Evolutionary conservation across 2,329 filamentous ascomycete genomes (phyloP).

Genomic region (Xylaria polymorpha): DNA sequence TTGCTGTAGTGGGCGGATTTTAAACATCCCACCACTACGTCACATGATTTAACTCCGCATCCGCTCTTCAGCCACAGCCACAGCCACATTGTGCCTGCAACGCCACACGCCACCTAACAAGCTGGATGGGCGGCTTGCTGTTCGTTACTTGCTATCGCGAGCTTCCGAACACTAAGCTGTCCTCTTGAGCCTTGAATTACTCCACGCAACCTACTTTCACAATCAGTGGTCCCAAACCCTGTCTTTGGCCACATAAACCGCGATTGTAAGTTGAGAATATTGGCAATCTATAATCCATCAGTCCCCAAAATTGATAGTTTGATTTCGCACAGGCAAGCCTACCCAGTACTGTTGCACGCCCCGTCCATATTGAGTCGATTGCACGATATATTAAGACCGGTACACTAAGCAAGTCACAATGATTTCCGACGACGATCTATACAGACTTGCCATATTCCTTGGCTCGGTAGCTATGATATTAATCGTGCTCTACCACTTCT

Average conservation of each 20-base stretch:
- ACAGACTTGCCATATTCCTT: conserved; percentile 91
- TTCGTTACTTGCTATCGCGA: conserved; percentile 1
- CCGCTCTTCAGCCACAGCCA: conserved; percentile 36
- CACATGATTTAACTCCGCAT: conserved; percentile 37
- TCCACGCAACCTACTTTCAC: conserved; percentile 17
- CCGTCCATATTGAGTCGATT: conserved; percentile 34
- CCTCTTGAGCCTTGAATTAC: conserved; percentile 38
- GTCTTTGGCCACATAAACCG: conserved; percentile 23
- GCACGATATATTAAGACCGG: conserved; percentile 25
- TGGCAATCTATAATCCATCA: not conserved
- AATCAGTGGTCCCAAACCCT: conserved; percentile 23
- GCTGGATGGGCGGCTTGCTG: not conserved
- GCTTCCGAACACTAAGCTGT: conserved; percentile 50
- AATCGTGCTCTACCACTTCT: conserved; percentile 94
- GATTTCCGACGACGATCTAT: conserved; percentile 94
- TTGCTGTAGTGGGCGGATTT: conserved; percentile 45
- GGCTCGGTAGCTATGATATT: conserved; percentile 90
- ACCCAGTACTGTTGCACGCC: conserved; percentile 23
- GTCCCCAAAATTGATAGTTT: conserved; percentile 1
- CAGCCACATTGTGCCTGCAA: conserved; percentile 34
- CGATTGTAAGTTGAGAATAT: conserved; percentile 23
- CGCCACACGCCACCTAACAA: conserved; percentile 20
- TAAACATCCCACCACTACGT: conserved; percentile 39
- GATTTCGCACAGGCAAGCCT: conserved; percentile 4
- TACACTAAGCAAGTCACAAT: conserved; percentile 65